A percentile compares a stretch with the other conserved stretches of the same genome.
These are phyloP conservation scores for Lolium perenne DNA, from an alignment of 176 grass and related monocot species.

Conservation along the genomic window DNA sequence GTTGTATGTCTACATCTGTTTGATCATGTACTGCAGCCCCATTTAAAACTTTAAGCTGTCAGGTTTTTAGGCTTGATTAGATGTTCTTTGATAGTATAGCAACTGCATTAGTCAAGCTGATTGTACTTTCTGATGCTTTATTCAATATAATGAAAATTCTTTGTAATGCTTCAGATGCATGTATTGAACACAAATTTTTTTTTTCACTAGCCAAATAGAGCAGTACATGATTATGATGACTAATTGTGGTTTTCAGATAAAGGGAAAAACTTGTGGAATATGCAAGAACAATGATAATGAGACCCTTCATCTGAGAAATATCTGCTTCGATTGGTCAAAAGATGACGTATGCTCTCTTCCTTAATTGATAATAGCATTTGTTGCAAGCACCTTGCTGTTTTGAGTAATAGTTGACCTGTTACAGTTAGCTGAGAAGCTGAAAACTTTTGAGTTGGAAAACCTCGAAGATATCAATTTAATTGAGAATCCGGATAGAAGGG, in stretches of 20 bases:
- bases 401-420: slow-evolving; percentile 30
- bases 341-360: slow-evolving; percentile 52
- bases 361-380: slow-evolving; percentile 35
- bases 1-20: slow-evolving; percentile 22
- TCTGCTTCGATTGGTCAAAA: slow-evolving; percentile 67
- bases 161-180: slow-evolving; percentile 23
- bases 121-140: not conserved
- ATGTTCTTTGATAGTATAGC: slow-evolving; percentile 6
- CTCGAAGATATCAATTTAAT: slow-evolving; percentile 79
- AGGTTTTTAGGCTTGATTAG: not conserved
- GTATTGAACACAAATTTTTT: slow-evolving; percentile 18
- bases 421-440: slow-evolving; percentile 69
- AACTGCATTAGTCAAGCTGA: slow-evolving; percentile 3
- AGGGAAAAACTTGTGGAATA: slow-evolving; percentile 60
- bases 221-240: slow-evolving; percentile 18
- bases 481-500: slow-evolving; percentile 68
- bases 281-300: slow-evolving; percentile 65
- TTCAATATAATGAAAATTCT: slow-evolving; percentile 20
- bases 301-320: slow-evolving; percentile 69
- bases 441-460: slow-evolving; percentile 67
- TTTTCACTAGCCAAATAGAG: slow-evolving; percentile 16
- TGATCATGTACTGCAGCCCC: slow-evolving; percentile 13
- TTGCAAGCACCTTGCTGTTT: slow-evolving; percentile 36
- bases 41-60: not conserved
- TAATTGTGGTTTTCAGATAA: slow-evolving; percentile 55